Evolutionary conservation across 139 green algal genomes (phyloP).

Genomic region (Yamagishiella unicocca): DNA sequence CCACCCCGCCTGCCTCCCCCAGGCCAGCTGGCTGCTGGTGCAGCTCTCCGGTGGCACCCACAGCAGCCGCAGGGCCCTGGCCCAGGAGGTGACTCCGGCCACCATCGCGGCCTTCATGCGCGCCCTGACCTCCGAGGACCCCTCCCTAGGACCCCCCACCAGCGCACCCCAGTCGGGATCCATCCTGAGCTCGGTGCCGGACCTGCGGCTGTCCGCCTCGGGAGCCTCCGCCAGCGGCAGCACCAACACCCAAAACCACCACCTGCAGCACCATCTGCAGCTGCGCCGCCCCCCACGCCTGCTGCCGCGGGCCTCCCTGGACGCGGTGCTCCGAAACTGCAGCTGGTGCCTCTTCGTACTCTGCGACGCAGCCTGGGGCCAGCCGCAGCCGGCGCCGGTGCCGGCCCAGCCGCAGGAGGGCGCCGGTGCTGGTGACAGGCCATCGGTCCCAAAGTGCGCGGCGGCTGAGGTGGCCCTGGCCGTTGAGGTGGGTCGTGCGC

Average conservation of each 20-base stretch:
- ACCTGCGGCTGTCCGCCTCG: background rate
- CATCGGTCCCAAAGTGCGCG: too few species aligned
- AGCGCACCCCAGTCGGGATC: background rate
- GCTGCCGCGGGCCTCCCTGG: background rate
- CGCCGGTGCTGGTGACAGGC: too few species aligned
- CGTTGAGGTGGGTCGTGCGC: background rate
- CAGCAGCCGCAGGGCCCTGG: background rate
- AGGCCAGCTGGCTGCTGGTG: constrained; percentile 41
- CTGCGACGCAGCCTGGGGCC: background rate
- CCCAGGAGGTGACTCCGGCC: background rate
- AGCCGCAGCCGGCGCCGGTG: too few species aligned
- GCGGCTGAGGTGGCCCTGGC: background rate
- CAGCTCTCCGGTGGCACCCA: background rate
- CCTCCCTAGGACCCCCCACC: background rate
- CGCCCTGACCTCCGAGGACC: background rate
- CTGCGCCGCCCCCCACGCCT: background rate
- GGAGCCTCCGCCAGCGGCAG: background rate
- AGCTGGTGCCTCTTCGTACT: constrained; percentile 37
- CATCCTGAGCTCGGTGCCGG: background rate
- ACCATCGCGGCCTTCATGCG: constrained; percentile 8
- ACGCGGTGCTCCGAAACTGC: constrained; percentile 43
- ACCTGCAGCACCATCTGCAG: background rate
- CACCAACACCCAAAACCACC: background rate
- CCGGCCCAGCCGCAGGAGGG: background rate
- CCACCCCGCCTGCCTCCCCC: background rate